A percentile compares a stretch with the other conserved stretches of the same genome.
phyloP scores from a whole-genome alignment of 2,329 filamentous ascomycete species.

The Apiospora sp. region DNA sequence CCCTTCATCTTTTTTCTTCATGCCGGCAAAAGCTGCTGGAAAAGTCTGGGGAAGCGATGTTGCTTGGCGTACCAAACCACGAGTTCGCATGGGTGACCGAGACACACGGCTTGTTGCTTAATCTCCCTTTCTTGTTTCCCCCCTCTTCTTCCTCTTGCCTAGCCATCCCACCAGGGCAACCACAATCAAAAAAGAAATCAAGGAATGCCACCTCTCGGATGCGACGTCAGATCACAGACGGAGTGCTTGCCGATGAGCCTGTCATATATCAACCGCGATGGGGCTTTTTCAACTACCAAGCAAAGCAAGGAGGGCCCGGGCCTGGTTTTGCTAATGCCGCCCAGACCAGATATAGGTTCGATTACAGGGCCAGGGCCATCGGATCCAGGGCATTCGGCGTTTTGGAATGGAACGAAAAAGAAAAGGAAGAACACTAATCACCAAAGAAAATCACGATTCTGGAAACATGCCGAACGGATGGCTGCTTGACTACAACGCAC shows the following conservation, averaged over 20 bases:
- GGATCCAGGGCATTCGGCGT: neutral
- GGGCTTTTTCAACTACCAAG: neutral
- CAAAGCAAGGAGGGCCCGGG: neutral
- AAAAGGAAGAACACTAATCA: neutral
- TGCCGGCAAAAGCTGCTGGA: constrained; percentile 1
- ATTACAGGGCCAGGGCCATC: neutral
- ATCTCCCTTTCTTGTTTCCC: neutral
- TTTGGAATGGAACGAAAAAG: neutral
- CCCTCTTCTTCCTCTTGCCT: neutral
- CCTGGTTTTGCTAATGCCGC: neutral
- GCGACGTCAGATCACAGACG: constrained; percentile 12
- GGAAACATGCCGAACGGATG: neutral
- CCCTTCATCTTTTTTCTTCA: neutral
- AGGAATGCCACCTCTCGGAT: neutral
- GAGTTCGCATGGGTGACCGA: constrained; percentile 12
- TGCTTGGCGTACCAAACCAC: constrained; percentile 6
- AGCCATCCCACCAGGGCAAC: neutral
- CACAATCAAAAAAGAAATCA: neutral
- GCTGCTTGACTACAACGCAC: neutral
- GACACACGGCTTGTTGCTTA: constrained; percentile 23
- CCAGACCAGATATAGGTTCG: neutral
- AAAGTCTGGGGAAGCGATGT: neutral
- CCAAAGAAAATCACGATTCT: neutral
- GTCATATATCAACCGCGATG: constrained; percentile 12
- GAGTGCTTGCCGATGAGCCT: constrained; percentile 7